Evolutionary conservation across 345 rosid genomes (phyloP), one percentile per base, ranked within the genome.

Genomic region (Durio zibethinus): DNA sequence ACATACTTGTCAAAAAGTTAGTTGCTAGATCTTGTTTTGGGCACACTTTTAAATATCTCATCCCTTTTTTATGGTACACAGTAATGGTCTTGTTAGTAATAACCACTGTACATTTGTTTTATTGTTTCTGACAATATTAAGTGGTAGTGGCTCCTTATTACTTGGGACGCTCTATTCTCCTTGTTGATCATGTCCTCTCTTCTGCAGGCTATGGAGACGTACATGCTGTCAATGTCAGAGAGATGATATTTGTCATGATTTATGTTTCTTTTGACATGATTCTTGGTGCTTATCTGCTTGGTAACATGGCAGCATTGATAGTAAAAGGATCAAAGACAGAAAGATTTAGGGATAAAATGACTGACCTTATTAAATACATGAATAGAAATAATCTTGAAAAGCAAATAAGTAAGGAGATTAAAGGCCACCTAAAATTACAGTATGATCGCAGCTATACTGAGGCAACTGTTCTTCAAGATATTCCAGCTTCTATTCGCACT

Each of bases 241-340:
- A 94, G 81, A 92, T 94, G 97, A 87, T 91, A 82, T 94, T 94
- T 48, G 87, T 91, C 2, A 94, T 94, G 98, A 52, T 80, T 40
- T 94, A 87, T 80, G 89, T 92, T 47, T 94, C 97, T 7, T 91
- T 92, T 18, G 97, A 94, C 60, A 94, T 92, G 97, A 89, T 94
- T 85, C 89, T 94, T 29, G 92, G 97, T 8, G 97, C 97, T 54
- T 94, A 94, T 86, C 78, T 94, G 78, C 87, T 92, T 9, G 98
- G 98, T 79, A 94, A 94, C 86, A 92, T 94, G 93, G 86, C 97
- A 16, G 98, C 98, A 43, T 80, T 94, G 84, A 91, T 92, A 23
- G 97, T 92, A 10, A 92, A 90, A 85, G 98, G 97, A 72, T 94
- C 98, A 7, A 94, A 83, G 84, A 91, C 97, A 35, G 98, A 91